Conservation (phyloP, 495 filamentous ascomycete genomes). For the Podospora conica region DNA sequence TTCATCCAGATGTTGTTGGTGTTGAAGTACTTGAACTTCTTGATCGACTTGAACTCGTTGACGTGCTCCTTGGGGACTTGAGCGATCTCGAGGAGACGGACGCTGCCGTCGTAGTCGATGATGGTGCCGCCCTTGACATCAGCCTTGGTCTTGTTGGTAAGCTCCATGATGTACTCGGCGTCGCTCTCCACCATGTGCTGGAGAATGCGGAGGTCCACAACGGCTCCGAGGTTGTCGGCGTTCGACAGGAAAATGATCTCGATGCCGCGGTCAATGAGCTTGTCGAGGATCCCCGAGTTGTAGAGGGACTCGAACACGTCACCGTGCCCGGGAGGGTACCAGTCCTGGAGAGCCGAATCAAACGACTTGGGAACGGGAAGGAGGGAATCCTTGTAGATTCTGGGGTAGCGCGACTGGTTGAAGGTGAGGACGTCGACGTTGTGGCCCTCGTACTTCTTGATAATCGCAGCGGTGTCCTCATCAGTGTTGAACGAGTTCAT, state of each 20-base stretch:
- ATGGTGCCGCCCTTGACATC: conserved; percentile 99
- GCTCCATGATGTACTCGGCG: conserved; percentile 98
- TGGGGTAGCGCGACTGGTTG: conserved; percentile 98
- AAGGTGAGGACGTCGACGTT: conserved; percentile 99
- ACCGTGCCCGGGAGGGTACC: conserved; percentile 98
- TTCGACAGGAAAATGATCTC: conserved; percentile 99
- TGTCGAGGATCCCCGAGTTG: conserved; percentile 97
- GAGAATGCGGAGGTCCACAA: conserved; percentile 93
- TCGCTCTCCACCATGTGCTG: conserved; percentile 98
- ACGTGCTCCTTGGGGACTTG: conserved; percentile 99
- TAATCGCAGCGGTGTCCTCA: conserved; percentile 95
- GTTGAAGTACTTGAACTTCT: conserved; percentile 99
- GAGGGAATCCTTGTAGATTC: conserved; percentile 96
- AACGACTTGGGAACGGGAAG: conserved; percentile 89
- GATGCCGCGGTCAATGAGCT: conserved; percentile 87
- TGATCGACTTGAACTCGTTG: conserved; percentile 99
- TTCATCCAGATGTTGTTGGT: conserved; percentile 99
- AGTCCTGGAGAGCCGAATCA: conserved; percentile 86
- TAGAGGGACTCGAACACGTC: conserved; percentile 99
- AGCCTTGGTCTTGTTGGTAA: conserved; percentile 99
- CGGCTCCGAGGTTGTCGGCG: conserved; percentile 96
- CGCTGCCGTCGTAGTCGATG: conserved; percentile 97
- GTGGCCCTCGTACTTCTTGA: conserved; percentile 99
- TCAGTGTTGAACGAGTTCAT: conserved; percentile 99
- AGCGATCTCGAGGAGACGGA: conserved; percentile 94